Percentiles rank a stretch among this genome's conserved stretches.
Evolutionary conservation across 108 stramenopile species (phyloP).

Genomic region (Schizochytrium sp.): DNA sequence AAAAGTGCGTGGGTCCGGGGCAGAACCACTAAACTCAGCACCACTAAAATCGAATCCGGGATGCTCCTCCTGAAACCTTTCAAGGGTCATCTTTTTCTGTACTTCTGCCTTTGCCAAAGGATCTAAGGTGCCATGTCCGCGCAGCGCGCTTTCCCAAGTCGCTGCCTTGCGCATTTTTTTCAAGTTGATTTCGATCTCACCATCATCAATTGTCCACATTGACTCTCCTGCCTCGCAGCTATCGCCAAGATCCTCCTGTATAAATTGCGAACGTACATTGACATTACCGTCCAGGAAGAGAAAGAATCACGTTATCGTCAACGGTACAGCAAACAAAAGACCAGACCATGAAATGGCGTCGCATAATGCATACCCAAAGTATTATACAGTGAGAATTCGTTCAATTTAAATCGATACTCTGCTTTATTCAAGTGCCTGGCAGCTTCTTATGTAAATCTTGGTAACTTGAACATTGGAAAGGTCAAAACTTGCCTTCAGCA

Average conservation of each 20-base stretch:
- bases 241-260: neutral
- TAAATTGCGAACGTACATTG: neutral
- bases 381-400: no score
- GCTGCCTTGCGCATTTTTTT: conserved; percentile 62
- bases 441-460: conserved; percentile 61
- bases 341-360: no score
- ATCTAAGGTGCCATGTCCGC: conserved; percentile 70
- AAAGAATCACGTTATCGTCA: no score
- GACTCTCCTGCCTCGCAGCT: conserved; percentile 61
- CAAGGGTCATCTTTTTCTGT: conserved; percentile 88
- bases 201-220: conserved; percentile 66
- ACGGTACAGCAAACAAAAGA: no score
- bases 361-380: no score
- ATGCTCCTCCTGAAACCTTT: conserved; percentile 93
- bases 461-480: neutral
- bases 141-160: conserved; percentile 54
- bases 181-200: conserved; percentile 32
- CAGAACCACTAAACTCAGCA: conserved; percentile 93
- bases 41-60: conserved; percentile 97
- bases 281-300: neutral
- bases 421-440: no score
- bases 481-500: neutral
- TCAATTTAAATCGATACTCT: no score
- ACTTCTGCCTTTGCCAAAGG: conserved; percentile 83
- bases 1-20: conserved; percentile 93